Evolutionary conservation across 495 filamentous ascomycete species (phyloP).

Genomic region (Podospora bellae-mahoneyi): DNA sequence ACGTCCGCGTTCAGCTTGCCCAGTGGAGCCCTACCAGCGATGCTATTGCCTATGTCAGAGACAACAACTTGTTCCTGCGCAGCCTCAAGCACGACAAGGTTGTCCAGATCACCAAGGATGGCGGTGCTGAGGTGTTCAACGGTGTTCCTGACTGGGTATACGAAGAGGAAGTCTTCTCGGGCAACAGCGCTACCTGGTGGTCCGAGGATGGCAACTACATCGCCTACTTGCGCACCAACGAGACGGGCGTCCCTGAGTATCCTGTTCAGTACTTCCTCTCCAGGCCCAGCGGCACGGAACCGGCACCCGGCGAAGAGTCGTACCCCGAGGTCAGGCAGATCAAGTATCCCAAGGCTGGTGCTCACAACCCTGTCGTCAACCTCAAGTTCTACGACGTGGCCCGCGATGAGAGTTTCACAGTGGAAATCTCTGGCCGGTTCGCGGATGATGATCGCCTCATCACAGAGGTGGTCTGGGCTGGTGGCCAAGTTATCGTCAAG

Average conservation of each 20-base stretch:
- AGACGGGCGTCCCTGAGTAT: constrained; percentile 86
- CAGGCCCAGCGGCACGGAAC: constrained; percentile 72
- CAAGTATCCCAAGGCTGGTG: constrained; percentile 96
- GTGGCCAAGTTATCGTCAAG: constrained; percentile 74
- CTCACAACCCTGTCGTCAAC: constrained; percentile 85
- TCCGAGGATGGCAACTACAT: constrained; percentile 81
- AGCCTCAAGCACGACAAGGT: constrained; percentile 56
- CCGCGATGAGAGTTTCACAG: constrained; percentile 73
- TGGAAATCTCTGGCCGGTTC: constrained; percentile 76
- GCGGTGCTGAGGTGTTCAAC: constrained; percentile 83
- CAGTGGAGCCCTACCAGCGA: constrained; percentile 87
- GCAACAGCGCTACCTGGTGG: constrained; percentile 90
- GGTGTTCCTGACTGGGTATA: constrained; percentile 99
- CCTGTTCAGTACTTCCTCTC: constrained; percentile 92
- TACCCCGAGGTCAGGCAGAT: constrained; percentile 90
- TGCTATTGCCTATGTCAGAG: constrained; percentile 75
- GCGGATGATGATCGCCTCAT: constrained; percentile 79
- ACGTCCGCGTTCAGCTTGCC: constrained; percentile 76
- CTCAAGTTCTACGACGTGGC: constrained; percentile 84
- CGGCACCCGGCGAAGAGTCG: constrained; percentile 70
- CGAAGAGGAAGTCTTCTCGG: constrained; percentile 87
- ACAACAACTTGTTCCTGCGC: constrained; percentile 86
- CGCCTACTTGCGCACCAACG: constrained; percentile 89
- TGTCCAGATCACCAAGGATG: constrained; percentile 77
- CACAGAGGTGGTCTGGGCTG: constrained; percentile 90